Evolutionary conservation across 306 rosid species (phyloP), one percentile per base, ranked within the genome.

Genomic region (Quillaja saponaria): DNA sequence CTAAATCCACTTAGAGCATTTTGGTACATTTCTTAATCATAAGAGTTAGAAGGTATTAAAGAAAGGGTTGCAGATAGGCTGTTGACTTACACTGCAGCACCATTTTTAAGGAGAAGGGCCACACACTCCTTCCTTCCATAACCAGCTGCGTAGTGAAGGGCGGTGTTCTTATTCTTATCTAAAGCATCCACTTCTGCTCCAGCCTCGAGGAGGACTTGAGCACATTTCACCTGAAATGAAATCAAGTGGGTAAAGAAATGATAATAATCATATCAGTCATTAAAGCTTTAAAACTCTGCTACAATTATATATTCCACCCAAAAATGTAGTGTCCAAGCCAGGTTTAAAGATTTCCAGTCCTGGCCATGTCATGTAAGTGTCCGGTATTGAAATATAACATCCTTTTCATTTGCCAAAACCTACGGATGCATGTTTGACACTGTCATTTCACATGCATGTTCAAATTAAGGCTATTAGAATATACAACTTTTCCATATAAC

Each of bases 61-160:
- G 31, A 25, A 25, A 25, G 31, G 31, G 31, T 25, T 25, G 31
- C 31, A 25, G 59, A 37, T 38, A 56, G 13, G 41, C 75, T 53
- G 40, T 35, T 38, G 47, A 75, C 97, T 83, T 78, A 94, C 99
- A 94, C 97, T 31, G 99, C 97, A 37, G 99, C 96, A 7, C 99
- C 97, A 45, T 81, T 89, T 70, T 89, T 90, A 34, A 94, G 86
- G 31, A 94, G 89, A 49, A 94, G 87, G 13, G 97, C 95, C 61
- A 94, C 99, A 4, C 99, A 94, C 37, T 94, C 96, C 89, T 89
- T 87, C 82, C 99, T 75, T 38, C 99, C 99, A 53, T 94, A 94
- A 73, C 99, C 99, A 25, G 96, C 96, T n/a, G 99, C 99, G 28
- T 94, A 94, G 77, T 94, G 99, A 71, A 94, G 96, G 1, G 99